phyloP scores from a whole-genome alignment of 805 yeast species.

The Candida ascalaphidarum region DNA sequence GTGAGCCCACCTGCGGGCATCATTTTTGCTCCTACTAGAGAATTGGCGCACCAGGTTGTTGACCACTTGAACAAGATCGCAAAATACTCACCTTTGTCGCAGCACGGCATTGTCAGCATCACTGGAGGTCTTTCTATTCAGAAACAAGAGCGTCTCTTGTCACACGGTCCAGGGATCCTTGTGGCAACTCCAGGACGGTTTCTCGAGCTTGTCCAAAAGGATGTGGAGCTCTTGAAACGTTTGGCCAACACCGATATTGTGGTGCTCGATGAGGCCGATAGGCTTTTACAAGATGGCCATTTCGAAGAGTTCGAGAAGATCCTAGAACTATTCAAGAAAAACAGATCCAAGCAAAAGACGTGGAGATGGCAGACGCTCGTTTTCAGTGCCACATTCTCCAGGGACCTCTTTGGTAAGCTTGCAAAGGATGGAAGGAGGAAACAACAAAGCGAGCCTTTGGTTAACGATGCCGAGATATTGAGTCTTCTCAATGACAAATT shows the following conservation, averaged over 20 bases:
- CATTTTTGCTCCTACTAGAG: conserved; percentile 92
- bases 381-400: conserved; percentile 91
- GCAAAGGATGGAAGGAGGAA: conserved; percentile 23
- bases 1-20: conserved; percentile 56
- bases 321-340: conserved; percentile 51
- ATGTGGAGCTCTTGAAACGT: conserved; percentile 33
- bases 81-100: conserved; percentile 42
- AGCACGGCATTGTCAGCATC: conserved; percentile 58
- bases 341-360: conserved; percentile 32
- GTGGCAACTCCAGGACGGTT: conserved; percentile 96
- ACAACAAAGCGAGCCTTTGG: conserved; percentile 16
- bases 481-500: conserved; percentile 60
- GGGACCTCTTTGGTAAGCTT: conserved; percentile 72
- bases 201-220: conserved; percentile 68
- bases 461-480: conserved; percentile 53
- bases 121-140: conserved; percentile 96
- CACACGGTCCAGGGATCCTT: conserved; percentile 66
- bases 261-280: conserved; percentile 93
- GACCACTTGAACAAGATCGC: conserved; percentile 61
- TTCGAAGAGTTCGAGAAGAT: conserved; percentile 86
- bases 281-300: conserved; percentile 91
- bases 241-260: conserved; percentile 39
- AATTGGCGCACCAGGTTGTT: conserved; percentile 88
- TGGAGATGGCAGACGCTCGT: conserved; percentile 77
- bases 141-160: conserved; percentile 78